phyloP scores from a whole-genome alignment of 2,329 filamentous ascomycete genomes.

The Diaporthe ampelina region DNA sequence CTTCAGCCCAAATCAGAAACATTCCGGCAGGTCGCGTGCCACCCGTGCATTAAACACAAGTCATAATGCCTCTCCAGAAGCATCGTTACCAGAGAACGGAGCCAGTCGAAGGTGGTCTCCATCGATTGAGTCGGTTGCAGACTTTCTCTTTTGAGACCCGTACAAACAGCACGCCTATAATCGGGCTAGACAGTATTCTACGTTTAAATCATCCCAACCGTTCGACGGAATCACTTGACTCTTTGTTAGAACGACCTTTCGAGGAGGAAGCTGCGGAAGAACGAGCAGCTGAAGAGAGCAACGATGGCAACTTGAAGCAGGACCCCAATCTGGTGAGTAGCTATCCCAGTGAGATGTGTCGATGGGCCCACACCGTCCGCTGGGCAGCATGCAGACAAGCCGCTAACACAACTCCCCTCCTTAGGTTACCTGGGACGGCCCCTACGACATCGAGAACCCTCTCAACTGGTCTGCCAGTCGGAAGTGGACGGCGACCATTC shows the following conservation, averaged over 20 bases:
- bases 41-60: neutral
- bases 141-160: constrained; percentile 22
- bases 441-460: constrained; percentile 33
- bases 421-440: constrained; percentile 37
- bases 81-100: neutral
- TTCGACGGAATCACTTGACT: constrained; percentile 12
- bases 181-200: constrained; percentile 8
- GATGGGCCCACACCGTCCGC: neutral
- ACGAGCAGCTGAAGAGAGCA: neutral
- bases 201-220: neutral
- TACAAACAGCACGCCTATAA: constrained; percentile 18
- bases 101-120: neutral
- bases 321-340: constrained; percentile 10
- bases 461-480: constrained; percentile 29
- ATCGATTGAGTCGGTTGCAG: constrained; percentile 20
- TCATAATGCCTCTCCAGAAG: constrained; percentile 18
- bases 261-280: constrained; percentile 12
- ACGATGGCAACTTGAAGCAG: neutral
- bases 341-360: neutral
- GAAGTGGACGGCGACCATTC: constrained; percentile 33
- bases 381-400: neutral
- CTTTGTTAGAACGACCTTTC: neutral
- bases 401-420: neutral
- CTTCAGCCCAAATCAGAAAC: neutral
- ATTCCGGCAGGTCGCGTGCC: too few relatives aligned